phyloP scores from a whole-genome alignment of 768 basidiomycete genomes.

The Vararia minispora region DNA sequence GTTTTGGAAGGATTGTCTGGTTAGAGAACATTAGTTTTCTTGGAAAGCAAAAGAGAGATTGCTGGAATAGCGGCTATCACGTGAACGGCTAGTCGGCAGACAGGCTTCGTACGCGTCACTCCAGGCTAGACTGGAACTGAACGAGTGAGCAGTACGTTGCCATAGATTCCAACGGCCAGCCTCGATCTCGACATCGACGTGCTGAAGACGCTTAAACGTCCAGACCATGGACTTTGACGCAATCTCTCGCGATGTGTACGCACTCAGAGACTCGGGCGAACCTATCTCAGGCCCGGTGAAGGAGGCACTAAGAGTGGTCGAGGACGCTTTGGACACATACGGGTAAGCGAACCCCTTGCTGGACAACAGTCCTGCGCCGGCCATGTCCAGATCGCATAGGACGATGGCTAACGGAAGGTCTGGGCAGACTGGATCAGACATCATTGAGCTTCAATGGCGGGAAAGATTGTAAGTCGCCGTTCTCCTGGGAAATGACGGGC shows the following conservation, averaged over 20 bases:
- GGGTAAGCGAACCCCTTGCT: conserved; percentile 48
- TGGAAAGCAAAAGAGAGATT: no score
- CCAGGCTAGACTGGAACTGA: no score
- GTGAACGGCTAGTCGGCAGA: no score
- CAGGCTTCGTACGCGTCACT: no score
- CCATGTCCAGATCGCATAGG: not conserved
- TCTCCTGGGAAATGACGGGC: conserved; percentile 1
- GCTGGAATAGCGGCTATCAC: no score
- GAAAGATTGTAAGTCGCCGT: conserved; percentile 73
- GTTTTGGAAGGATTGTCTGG: no score
- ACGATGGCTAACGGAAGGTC: conserved; percentile 5
- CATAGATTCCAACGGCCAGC: no score
- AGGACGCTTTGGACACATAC: conserved; percentile 61
- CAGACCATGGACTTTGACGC: conserved; percentile 39
- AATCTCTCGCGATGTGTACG: conserved; percentile 50
- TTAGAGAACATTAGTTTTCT: no score
- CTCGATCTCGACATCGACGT: no score
- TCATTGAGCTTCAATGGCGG: conserved; percentile 97
- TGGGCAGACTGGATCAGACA: conserved; percentile 32
- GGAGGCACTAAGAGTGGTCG: conserved; percentile 77
- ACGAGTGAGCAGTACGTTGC: no score
- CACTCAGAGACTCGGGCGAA: conserved; percentile 42
- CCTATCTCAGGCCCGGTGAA: conserved; percentile 50
- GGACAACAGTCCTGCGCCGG: not conserved
- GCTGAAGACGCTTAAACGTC: no score